phyloP scores from a whole-genome alignment of 768 basidiomycete species.

The Tubosaeta sp. region DNA sequence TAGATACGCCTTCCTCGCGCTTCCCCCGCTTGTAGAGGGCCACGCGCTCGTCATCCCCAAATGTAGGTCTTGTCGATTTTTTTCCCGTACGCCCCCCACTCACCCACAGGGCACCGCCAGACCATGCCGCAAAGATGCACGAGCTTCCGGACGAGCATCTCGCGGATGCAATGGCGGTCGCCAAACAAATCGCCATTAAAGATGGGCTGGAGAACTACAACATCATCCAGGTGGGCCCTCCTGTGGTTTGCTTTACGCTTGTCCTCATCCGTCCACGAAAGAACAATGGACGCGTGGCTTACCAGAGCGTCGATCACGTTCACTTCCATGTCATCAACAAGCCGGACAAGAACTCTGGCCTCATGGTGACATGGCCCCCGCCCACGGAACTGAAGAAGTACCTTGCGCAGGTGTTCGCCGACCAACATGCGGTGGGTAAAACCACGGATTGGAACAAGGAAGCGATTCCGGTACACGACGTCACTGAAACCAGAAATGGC shows the following conservation, averaged over 20 bases:
- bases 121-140: slow-evolving; percentile 82
- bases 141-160: slow-evolving; percentile 84
- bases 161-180: slow-evolving; percentile 67
- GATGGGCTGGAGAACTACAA: slow-evolving; percentile 77
- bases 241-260: too few species aligned
- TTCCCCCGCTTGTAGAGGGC: slow-evolving; percentile 80
- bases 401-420: slow-evolving; percentile 5
- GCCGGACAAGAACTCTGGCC: slow-evolving; percentile 63
- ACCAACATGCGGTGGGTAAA: neutral
- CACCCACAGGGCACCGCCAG: slow-evolving; percentile 35
- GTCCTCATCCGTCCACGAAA: too few species aligned
- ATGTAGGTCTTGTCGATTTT: slow-evolving; percentile 40
- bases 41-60: slow-evolving; percentile 92
- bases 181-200: slow-evolving; percentile 79
- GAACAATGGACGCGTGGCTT: slow-evolving; percentile 67
- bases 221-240: slow-evolving; percentile 56
- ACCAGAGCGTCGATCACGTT: slow-evolving; percentile 75
- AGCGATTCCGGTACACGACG: too few species aligned
- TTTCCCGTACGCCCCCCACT: neutral
- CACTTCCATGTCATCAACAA: slow-evolving; percentile 95
- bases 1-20: slow-evolving; percentile 86
- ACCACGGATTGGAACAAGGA: neutral
- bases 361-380: slow-evolving; percentile 66
- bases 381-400: slow-evolving; percentile 8
- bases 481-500: neutral